Percentiles rank a stretch among this genome's conserved stretches.
phyloP scores from a whole-genome alignment of 2,329 filamentous ascomycete species.

The Colletotrichum tropicicola region DNA sequence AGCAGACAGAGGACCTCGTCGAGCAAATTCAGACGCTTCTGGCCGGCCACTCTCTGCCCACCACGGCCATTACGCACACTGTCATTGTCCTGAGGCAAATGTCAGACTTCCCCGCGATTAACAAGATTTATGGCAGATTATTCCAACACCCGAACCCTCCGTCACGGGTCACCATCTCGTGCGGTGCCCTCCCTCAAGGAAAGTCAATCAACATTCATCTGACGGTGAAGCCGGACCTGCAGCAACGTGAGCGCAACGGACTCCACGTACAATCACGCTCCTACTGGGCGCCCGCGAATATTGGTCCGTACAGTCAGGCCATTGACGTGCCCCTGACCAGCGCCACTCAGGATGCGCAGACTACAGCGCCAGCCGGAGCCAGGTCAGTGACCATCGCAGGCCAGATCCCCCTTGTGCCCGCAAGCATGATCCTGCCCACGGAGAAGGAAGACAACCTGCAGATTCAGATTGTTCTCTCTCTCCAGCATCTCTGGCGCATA shows the following conservation, averaged over 20 bases:
- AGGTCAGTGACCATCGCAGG: conserved; percentile 77
- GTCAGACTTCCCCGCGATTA: conserved; percentile 79
- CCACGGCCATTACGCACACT: conserved; percentile 60
- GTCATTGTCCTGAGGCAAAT: conserved; percentile 81
- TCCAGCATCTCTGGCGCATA: conserved; percentile 92
- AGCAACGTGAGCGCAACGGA: conserved; percentile 56
- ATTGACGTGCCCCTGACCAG: conserved; percentile 59
- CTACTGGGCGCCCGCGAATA: conserved; percentile 98
- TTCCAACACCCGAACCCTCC: conserved; percentile 86
- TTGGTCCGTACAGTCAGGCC: conserved; percentile 95
- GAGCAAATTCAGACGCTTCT: conserved; percentile 53
- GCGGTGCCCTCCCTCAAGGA: conserved; percentile 73
- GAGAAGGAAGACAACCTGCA: conserved; percentile 50
- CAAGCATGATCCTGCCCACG: conserved; percentile 73
- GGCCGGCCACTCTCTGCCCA: conserved; percentile 41
- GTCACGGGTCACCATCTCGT: conserved; percentile 83
- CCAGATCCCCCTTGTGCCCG: conserved; percentile 88
- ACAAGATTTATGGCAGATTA: conserved; percentile 77
- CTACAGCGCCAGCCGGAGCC: conserved; percentile 32
- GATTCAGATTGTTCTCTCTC: conserved; percentile 73
- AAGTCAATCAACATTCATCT: conserved; percentile 69
- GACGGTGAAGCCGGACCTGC: conserved; percentile 45
- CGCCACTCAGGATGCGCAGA: not conserved
- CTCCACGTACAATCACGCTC: conserved; percentile 93
- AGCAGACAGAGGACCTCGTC: conserved; percentile 59